Base-by-base conservation (phyloP, 1,139 yeast species). In the Magnusiomyces suaveolens region DNA sequence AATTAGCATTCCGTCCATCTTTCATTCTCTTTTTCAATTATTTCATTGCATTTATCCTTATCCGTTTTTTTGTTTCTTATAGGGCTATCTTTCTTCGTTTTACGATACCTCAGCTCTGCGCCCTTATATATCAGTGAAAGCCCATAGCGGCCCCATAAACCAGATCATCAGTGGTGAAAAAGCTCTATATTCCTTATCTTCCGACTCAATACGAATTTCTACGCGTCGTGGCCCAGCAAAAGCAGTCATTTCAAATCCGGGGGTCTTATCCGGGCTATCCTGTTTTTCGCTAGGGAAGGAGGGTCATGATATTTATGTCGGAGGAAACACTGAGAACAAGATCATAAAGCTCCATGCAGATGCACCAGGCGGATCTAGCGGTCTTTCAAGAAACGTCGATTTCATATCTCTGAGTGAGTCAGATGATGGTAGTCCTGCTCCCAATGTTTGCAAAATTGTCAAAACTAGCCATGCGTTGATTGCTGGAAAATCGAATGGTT, bases 401-500 rank as follows among this genome's bases (percentile, higher is more conserved):
- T 21, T 55, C 57, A 26, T 56, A 66, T 21, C 62, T 62, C 16
- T 65, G 70, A 3, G 64, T 72, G 23, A 12, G 8, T 2, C 16
- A 6, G 46, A 39, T 16, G n/a, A 16, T 14, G 14, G 14, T 16
- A 10, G 18, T 3, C 32, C 32, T 16, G 12, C 21, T 8, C 50
- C 50, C n/a, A 33, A 66, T 72, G 25, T 66, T 66, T 23, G 75
- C 61, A 62, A 69, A 2, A 76, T 73, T 74, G 73, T 62, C 70
- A 68, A 63, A 71, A 74, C 63, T 51, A 57, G 63, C 56, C 59
- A 66, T 59, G 66, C 76, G 43, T 69, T 87, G 47, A 81, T 85
- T 0, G 69, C 87, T 26, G 97, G 94, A 0, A 77, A 77, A 54
- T 70, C 77, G 3, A 76, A 80, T 58, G 97, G 97, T 2, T 70